A percentile compares a stretch with the other conserved stretches of the same genome.
These are phyloP conservation scores for Amniculicola lignicola DNA, from an alignment of 495 filamentous ascomycete species.

Conservation along the genomic window DNA sequence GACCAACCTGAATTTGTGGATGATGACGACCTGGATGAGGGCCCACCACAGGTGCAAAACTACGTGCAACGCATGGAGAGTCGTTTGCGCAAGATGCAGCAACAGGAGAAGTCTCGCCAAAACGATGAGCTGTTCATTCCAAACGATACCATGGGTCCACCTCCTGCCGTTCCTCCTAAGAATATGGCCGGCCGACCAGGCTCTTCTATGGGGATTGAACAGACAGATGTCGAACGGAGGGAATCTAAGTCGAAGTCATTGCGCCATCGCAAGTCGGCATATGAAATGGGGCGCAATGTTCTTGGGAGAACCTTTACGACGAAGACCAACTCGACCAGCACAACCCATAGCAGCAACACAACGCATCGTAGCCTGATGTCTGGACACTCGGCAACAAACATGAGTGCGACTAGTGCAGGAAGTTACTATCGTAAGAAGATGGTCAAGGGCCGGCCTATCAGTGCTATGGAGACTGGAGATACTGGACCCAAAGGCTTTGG, in stretches of 20 bases:
- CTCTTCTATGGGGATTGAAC: constrained; percentile 51
- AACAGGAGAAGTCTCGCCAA: constrained; percentile 49
- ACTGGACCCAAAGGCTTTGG: constrained; percentile 32
- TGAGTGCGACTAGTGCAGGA: constrained; percentile 93
- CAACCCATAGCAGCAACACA: constrained; percentile 67
- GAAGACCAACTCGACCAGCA: constrained; percentile 74
- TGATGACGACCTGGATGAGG: constrained; percentile 40
- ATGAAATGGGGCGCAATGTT: constrained; percentile 69
- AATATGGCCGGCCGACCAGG: constrained; percentile 47
- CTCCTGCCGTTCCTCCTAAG: constrained; percentile 47
- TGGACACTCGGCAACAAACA: constrained; percentile 79
- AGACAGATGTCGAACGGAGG: constrained; percentile 22
- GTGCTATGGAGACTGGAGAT: constrained; percentile 48
- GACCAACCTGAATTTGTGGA: constrained; percentile 45
- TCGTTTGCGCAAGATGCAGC: constrained; percentile 68
- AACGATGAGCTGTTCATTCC: constrained; percentile 43
- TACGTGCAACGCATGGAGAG: constrained; percentile 89
- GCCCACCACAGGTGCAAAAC: constrained; percentile 69
- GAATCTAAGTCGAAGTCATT: constrained; percentile 37
- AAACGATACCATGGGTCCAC: constrained; percentile 34
- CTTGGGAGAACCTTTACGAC: constrained; percentile 79
- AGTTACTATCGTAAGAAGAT: constrained; percentile 74
- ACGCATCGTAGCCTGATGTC: constrained; percentile 91
- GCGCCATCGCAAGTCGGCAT: constrained; percentile 71
- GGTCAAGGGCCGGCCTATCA: constrained; percentile 47